Conservation (phyloP, 805 yeast genomes). For the Trichomonascus vanleenenianus region DNA sequence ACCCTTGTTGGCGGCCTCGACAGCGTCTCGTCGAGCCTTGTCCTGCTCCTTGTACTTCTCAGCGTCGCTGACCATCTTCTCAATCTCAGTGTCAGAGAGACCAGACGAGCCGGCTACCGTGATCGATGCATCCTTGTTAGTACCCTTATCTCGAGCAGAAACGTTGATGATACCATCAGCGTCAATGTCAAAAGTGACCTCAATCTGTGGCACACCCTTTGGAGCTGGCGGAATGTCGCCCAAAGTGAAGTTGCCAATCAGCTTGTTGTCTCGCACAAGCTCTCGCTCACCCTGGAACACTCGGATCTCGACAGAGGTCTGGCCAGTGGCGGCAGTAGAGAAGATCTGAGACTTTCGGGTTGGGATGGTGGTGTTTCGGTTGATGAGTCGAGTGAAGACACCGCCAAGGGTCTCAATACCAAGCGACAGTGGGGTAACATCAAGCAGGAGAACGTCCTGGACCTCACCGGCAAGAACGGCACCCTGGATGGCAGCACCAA, state of each 20-base stretch:
- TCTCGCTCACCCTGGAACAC: slow-evolving; percentile 99
- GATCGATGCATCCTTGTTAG: slow-evolving; percentile 89
- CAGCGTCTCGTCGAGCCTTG: slow-evolving; percentile 74
- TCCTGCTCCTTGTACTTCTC: slow-evolving; percentile 84
- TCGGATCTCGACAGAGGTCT: slow-evolving; percentile 93
- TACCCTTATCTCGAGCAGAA: slow-evolving; percentile 86
- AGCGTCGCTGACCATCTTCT: slow-evolving; percentile 84
- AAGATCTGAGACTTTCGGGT: slow-evolving; percentile 93
- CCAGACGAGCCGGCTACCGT: slow-evolving; percentile 97
- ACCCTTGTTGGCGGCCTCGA: slow-evolving; percentile 80
- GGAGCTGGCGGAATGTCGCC: slow-evolving; percentile 94
- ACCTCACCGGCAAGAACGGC: slow-evolving; percentile 94
- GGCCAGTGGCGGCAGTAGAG: slow-evolving; percentile 95
- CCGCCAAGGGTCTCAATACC: slow-evolving; percentile 99
- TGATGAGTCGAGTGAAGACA: slow-evolving; percentile 85
- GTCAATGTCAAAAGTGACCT: slow-evolving; percentile 92
- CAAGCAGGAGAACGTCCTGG: slow-evolving; percentile 81
- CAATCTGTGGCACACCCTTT: slow-evolving; percentile 91
- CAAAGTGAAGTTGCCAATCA: slow-evolving; percentile 93
- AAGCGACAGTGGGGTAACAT: slow-evolving; percentile 81
- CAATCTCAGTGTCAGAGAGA: slow-evolving; percentile 81
- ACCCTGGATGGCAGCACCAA: slow-evolving; percentile 98
- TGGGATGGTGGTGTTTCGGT: slow-evolving; percentile 94
- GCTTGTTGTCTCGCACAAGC: slow-evolving; percentile 94
- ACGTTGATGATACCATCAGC: slow-evolving; percentile 97